phyloP scores from a whole-genome alignment of 2,329 filamentous ascomycete species.

The Cryphonectria japonica region DNA sequence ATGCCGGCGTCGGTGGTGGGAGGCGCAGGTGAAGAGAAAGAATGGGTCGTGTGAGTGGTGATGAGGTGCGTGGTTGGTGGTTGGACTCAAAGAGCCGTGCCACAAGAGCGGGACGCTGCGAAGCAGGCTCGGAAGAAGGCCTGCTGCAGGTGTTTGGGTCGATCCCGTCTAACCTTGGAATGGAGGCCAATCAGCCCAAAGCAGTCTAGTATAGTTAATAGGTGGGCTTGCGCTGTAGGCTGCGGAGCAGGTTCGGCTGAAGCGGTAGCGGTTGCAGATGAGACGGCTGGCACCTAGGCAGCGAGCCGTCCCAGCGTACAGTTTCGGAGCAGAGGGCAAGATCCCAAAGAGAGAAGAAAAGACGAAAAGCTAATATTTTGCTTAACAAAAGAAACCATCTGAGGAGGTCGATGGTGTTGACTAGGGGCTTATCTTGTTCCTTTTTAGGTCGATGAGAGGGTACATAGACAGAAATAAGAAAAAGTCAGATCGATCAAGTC shows the following conservation, averaged over 20 bases:
- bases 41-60: slow-evolving; percentile 19
- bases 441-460: neutral
- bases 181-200: slow-evolving; percentile 1
- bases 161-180: neutral
- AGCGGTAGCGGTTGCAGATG: slow-evolving; percentile 4
- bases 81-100: slow-evolving; percentile 13
- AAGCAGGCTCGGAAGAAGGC: slow-evolving; percentile 5
- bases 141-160: slow-evolving; percentile 8
- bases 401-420: neutral
- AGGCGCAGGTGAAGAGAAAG: slow-evolving; percentile 3
- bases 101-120: slow-evolving; percentile 16
- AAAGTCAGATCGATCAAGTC: slow-evolving; percentile 1
- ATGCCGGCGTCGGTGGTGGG: slow-evolving; percentile 11
- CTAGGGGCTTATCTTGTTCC: neutral
- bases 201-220: neutral
- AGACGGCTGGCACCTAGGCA: neutral
- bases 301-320: neutral
- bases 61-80: slow-evolving; percentile 13
- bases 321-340: neutral
- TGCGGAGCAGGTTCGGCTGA: slow-evolving; percentile 9
- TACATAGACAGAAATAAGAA: neutral
- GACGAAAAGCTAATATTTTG: neutral
- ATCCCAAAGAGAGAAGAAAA: neutral
- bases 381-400: slow-evolving; percentile 8
- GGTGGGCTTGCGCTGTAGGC: slow-evolving; percentile 11